phyloP scores from a whole-genome alignment of 441 rosid genomes.

The Aquilaria agallochum region DNA sequence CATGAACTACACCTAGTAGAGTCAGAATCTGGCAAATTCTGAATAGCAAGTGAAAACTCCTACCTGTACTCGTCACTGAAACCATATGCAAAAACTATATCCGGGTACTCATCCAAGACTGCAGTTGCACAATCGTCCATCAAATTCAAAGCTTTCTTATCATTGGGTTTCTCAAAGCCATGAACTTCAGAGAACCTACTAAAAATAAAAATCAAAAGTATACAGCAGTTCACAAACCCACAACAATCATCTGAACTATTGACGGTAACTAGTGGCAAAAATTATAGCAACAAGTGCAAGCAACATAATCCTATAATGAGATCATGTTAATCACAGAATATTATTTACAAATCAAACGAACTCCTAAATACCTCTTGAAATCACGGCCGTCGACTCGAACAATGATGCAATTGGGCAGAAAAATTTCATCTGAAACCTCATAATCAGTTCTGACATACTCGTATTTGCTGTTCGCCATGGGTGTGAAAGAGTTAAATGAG shows the following conservation, averaged over 20 bases:
- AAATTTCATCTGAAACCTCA: constrained; percentile 66
- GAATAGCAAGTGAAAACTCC: background rate
- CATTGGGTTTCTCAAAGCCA: constrained; percentile 76
- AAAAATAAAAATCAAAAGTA: constrained; percentile 8
- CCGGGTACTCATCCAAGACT: constrained; percentile 68
- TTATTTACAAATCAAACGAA: background rate
- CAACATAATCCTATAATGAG: background rate
- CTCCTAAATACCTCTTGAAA: constrained; percentile 43
- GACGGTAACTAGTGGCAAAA: background rate
- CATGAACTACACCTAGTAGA: background rate
- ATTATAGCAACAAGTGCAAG: background rate
- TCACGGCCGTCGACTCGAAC: constrained; percentile 58
- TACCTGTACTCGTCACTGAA: constrained; percentile 81
- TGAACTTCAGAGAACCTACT: constrained; percentile 64
- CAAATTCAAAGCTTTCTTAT: constrained; percentile 56
- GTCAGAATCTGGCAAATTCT: background rate
- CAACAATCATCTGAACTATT: background rate
- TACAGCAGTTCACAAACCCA: background rate
- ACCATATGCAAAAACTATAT: constrained; percentile 78
- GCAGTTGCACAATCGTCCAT: constrained; percentile 75
- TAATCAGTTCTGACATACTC: constrained; percentile 77
- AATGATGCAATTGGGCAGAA: constrained; percentile 61
- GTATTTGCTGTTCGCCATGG: constrained; percentile 93
- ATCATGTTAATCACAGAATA: background rate
- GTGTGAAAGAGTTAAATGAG: too few species aligned